Conservation (phyloP, 768 basidiomycete genomes). For the Leucosporidium creatinivorum region DNA sequence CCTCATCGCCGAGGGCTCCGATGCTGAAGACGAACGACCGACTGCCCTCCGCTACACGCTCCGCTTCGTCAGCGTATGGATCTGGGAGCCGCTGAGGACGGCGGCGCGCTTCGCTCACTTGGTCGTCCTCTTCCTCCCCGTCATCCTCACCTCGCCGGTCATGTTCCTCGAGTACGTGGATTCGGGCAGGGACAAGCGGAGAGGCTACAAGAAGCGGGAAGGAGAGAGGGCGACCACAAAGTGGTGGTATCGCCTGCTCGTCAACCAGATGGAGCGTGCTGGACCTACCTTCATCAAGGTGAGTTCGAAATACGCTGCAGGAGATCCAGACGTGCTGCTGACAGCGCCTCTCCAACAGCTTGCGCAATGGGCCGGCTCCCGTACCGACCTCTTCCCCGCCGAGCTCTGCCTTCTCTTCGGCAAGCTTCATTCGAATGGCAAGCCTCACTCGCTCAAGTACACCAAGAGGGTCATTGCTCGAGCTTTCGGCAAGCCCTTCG, state of each 20-base stretch:
- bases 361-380: constrained; percentile 96
- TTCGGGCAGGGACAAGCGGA: constrained; percentile 39
- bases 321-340: neutral
- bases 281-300: constrained; percentile 98
- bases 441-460: constrained; percentile 68
- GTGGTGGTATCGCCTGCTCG: constrained; percentile 94
- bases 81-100: constrained; percentile 82
- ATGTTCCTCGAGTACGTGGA: constrained; percentile 49
- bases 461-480: constrained; percentile 73
- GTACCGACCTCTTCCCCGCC: constrained; percentile 85
- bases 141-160: constrained; percentile 76
- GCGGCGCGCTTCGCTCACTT: constrained; percentile 75
- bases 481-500: constrained; percentile 75
- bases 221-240: constrained; percentile 48
- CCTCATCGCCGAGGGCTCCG: constrained; percentile 10
- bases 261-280: constrained; percentile 81
- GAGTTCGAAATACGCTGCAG: neutral
- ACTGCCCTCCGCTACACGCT: neutral
- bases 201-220: constrained; percentile 35
- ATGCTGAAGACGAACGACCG: neutral
- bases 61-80: constrained; percentile 37
- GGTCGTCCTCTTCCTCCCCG: constrained; percentile 74
- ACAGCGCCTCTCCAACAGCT: constrained; percentile 49
- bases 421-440: constrained; percentile 77
- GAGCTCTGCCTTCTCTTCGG: constrained; percentile 76